Evolutionary conservation across 345 rosid species (phyloP).

Genomic region (Nasturtium officinale): DNA sequence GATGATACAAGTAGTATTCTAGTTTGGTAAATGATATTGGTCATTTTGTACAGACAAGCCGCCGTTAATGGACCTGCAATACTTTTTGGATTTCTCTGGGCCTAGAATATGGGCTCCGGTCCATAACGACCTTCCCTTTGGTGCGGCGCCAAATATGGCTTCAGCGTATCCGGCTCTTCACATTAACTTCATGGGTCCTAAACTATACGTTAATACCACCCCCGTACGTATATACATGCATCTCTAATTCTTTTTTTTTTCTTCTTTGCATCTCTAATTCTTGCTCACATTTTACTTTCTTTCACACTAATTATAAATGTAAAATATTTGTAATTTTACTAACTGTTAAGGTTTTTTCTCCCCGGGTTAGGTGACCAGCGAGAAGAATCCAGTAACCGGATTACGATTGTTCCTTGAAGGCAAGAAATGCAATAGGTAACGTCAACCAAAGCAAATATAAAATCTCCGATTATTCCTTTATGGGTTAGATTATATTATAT

Average conservation of each 20-base stretch:
- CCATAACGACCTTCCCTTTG: conserved; percentile 85
- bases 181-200: conserved; percentile 79
- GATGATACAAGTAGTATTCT: too few species aligned
- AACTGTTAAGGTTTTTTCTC: not conserved
- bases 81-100: conserved; percentile 76
- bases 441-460: not conserved
- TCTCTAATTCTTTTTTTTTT: not conserved
- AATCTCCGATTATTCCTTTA: too few species aligned
- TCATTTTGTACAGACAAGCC: conserved; percentile 72
- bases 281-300: conserved; percentile 1
- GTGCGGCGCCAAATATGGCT: conserved; percentile 68
- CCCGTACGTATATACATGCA: conserved; percentile 52
- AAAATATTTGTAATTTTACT: not conserved
- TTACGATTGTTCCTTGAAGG: conserved; percentile 88
- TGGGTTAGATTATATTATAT: too few species aligned
- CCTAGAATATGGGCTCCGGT: conserved; percentile 90
- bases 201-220: conserved; percentile 74
- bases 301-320: not conserved
- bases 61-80: conserved; percentile 64
- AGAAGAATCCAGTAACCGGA: conserved; percentile 72
- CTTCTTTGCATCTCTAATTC: not conserved
- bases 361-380: conserved; percentile 58
- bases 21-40: conserved; percentile 4
- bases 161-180: conserved; percentile 63
- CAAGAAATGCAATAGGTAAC: conserved; percentile 85